These are phyloP conservation scores for Oropetium thomaeum DNA, from an alignment of 176 grass and related monocot species.

Conservation along the genomic window DNA sequence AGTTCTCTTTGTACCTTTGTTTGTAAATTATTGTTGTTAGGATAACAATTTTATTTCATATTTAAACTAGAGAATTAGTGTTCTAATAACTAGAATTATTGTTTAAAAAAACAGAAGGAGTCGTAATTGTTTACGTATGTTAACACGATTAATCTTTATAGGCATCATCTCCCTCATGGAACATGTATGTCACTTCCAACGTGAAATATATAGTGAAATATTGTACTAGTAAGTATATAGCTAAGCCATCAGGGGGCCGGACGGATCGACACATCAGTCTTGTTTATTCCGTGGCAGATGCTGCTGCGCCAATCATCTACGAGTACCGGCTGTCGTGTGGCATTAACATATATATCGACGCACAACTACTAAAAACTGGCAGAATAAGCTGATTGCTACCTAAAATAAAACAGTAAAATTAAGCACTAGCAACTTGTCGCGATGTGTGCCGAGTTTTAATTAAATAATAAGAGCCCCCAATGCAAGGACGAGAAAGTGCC, in stretches of 20 bases:
- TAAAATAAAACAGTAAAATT: neutral
- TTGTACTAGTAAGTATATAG: neutral
- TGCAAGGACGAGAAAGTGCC: neutral
- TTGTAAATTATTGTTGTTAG: too few species aligned
- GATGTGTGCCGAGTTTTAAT: neutral
- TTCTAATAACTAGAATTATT: too few species aligned
- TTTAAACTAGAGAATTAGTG: too few species aligned
- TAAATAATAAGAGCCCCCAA: neutral
- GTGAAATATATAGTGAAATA: slow-evolving; percentile 8
- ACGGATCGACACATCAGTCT: slow-evolving; percentile 43
- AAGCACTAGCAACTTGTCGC: neutral
- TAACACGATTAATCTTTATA: neutral
- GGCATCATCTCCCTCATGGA: neutral
- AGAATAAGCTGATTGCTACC: slow-evolving; percentile 8
- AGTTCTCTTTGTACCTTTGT: too few species aligned
- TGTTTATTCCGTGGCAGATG: slow-evolving; percentile 23
- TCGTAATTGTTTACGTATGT: neutral
- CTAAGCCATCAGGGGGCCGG: neutral
- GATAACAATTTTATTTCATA: too few species aligned
- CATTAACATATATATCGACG: neutral
- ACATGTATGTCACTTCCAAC: neutral
- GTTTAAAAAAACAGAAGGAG: too few species aligned
- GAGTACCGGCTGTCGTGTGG: slow-evolving; percentile 17
- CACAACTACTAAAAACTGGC: neutral
- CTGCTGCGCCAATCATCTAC: slow-evolving; percentile 7